Conservation (phyloP, 805 yeast genomes). For the Suhomyces pyralidae region DNA sequence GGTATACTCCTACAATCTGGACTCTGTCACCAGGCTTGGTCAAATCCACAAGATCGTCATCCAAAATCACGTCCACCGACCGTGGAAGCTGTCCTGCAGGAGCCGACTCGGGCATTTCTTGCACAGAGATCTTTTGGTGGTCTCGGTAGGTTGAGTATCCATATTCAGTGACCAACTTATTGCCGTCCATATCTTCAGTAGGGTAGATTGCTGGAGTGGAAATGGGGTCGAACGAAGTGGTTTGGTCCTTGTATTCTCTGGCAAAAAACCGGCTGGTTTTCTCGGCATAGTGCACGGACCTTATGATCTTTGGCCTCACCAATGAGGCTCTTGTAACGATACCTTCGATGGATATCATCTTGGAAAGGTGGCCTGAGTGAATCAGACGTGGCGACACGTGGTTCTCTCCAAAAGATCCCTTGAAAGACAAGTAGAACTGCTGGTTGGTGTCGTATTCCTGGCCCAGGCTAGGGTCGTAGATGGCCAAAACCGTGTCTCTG, state of each 20-base stretch:
- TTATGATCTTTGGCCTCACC: slow-evolving; percentile 85
- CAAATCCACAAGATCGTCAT: slow-evolving; percentile 88
- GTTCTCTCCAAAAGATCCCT: slow-evolving; percentile 89
- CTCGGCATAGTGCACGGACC: slow-evolving; percentile 92
- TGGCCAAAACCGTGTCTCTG: slow-evolving; percentile 70
- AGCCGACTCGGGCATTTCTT: slow-evolving; percentile 96
- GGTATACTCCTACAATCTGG: slow-evolving; percentile 89
- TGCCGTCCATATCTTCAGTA: slow-evolving; percentile 88
- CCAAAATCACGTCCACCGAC: slow-evolving; percentile 86
- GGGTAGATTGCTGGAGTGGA: slow-evolving; percentile 86
- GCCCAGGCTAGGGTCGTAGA: slow-evolving; percentile 58
- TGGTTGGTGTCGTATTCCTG: slow-evolving; percentile 57
- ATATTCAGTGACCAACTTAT: slow-evolving; percentile 83
- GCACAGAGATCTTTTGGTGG: slow-evolving; percentile 89
- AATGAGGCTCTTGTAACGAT: slow-evolving; percentile 91
- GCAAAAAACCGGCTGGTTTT: slow-evolving; percentile 80
- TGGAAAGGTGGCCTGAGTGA: slow-evolving; percentile 70
- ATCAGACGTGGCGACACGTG: slow-evolving; percentile 85
- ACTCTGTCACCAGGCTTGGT: slow-evolving; percentile 96
- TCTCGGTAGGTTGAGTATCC: slow-evolving; percentile 91
- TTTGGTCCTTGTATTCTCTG: slow-evolving; percentile 88
- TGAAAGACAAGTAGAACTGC: slow-evolving; percentile 72
- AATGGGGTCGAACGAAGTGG: slow-evolving; percentile 84
- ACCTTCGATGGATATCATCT: slow-evolving; percentile 86
- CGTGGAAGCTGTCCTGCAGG: slow-evolving; percentile 98